Conservation (phyloP, 345 rosid genomes). For the Xanthoceras sorbifolium region DNA sequence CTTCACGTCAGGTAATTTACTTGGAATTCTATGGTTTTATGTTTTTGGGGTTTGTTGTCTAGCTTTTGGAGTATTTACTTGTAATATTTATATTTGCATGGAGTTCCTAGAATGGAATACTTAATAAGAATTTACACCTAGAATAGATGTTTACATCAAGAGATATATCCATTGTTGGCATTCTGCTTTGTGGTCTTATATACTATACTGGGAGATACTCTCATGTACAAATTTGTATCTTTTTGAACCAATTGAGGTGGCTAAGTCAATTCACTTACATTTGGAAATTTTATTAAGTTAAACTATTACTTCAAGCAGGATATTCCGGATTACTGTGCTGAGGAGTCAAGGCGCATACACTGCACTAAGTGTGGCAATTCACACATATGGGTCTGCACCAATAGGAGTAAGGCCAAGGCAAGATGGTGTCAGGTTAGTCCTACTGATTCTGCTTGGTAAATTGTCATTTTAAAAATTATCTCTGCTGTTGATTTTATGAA, state of each 20-base stretch:
- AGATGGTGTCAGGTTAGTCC: slow-evolving; percentile 95
- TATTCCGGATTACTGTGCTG: slow-evolving; percentile 62
- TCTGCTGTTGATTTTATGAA: slow-evolving; percentile 19
- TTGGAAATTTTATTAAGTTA: not conserved
- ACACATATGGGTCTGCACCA: slow-evolving; percentile 97
- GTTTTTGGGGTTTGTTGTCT: not conserved
- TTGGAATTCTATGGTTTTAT: not conserved
- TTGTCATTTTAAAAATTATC: not conserved
- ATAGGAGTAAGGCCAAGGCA: slow-evolving; percentile 77
- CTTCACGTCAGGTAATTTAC: slow-evolving; percentile 63
- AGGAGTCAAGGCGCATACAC: slow-evolving; percentile 95
- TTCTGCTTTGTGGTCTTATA: not conserved
- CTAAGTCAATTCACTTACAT: slow-evolving; percentile 1
- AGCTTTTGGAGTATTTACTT: not conserved
- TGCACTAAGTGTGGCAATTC: slow-evolving; percentile 92
- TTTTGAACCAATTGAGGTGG: slow-evolving; percentile 14
- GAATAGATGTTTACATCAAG: not conserved
- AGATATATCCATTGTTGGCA: not conserved
- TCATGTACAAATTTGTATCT: not conserved
- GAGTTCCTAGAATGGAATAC: not conserved
- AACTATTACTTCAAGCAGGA: slow-evolving; percentile 42
- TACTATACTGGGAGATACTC: not conserved
- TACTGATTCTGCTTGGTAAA: slow-evolving; percentile 4
- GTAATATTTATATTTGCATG: not conserved
- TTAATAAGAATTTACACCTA: not conserved